Evolutionary conservation across 1,139 yeast species (phyloP).

Genomic region (Yarrowia galli): DNA sequence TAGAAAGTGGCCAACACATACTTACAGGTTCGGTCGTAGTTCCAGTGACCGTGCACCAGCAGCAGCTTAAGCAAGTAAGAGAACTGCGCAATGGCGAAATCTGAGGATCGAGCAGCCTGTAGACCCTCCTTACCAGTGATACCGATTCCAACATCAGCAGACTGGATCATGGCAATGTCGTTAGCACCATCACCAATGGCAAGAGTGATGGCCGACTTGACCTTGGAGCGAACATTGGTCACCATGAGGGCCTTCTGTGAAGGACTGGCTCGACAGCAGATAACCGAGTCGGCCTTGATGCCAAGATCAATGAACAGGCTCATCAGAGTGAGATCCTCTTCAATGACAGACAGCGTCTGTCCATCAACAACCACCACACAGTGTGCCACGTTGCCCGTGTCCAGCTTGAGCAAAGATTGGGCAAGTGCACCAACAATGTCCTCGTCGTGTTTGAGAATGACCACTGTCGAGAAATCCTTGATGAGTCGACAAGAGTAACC

Average conservation of each 20-base stretch:
- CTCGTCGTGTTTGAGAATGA: slow-evolving; percentile 69
- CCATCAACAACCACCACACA: slow-evolving; percentile 96
- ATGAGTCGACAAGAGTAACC: slow-evolving; percentile 94
- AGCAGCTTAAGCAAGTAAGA: slow-evolving; percentile 79
- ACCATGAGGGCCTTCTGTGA: slow-evolving; percentile 95
- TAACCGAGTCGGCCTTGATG: slow-evolving; percentile 85
- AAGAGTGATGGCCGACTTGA: slow-evolving; percentile 75
- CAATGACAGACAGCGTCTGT: slow-evolving; percentile 74
- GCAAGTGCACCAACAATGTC: slow-evolving; percentile 59
- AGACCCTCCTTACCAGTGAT: slow-evolving; percentile 96
- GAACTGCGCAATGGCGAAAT: slow-evolving; percentile 95
- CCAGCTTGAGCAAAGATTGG: slow-evolving; percentile 66
- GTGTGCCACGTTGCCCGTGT: slow-evolving; percentile 81
- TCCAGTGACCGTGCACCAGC: slow-evolving; percentile 94
- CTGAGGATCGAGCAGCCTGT: slow-evolving; percentile 95
- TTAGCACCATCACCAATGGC: slow-evolving; percentile 99
- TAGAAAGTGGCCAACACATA: slow-evolving; percentile 93
- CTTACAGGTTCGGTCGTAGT: slow-evolving; percentile 88
- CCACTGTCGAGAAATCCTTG: slow-evolving; percentile 89
- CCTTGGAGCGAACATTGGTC: slow-evolving; percentile 69
- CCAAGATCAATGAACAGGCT: slow-evolving; percentile 83
- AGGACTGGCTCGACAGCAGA: slow-evolving; percentile 96
- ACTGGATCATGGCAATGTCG: slow-evolving; percentile 98
- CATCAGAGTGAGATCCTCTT: slow-evolving; percentile 72
- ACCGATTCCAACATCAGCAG: slow-evolving; percentile 97